Base-by-base conservation (phyloP, 23 red algal genomes). In the Gracilariopsis chorda region DNA sequence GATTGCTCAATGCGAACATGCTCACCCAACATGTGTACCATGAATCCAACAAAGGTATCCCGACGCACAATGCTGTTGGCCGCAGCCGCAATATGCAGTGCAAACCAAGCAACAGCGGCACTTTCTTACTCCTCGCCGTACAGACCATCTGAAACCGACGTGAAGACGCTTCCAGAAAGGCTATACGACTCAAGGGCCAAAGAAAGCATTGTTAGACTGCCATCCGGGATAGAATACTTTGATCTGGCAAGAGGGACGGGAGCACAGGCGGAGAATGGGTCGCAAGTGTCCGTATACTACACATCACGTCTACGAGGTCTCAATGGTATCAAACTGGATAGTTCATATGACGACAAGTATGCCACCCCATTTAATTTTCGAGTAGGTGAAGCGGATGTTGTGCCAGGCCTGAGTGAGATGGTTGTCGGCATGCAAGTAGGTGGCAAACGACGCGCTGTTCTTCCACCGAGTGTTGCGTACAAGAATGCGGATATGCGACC, bases 151-250 rank as follows among this genome's bases (percentile, higher is more conserved):
- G 52, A 82, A 45, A 67, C n/a, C 48, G 73, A 56, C 39, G 36
- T 51, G 20, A 69, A 68, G 75, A 34, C 88, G 0, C 75, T 82
- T 20, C 75, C 88, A 47, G 75, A 80, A 12, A 73, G 88, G 5
- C 76, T 91, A 7, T 91, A 91, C 63, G 88, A 91, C 0, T 41
- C 84, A 6, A 52, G 44, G 34, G 23, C 56, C 4, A 55, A 28
- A 57, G 37, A 24, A 10, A 64, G 72, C 51, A 65, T 78, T 10
- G 75, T 88, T 3, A 88, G 44, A 11, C 86, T 82, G 2, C 28
- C 82, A n/a, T 90, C 80, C 35, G 92, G 92, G 25, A 51, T 94
- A 43, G 52, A 87, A 40, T 94, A 94, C 25, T 94, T 94, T 49
- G 92, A 94, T 67, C 53, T 94, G 53, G 9, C 78, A 7, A 35